Evolutionary conservation across 306 rosid genomes (phyloP), one percentile per base, ranked within the genome.

Genomic region (Carpinus viminea): DNA sequence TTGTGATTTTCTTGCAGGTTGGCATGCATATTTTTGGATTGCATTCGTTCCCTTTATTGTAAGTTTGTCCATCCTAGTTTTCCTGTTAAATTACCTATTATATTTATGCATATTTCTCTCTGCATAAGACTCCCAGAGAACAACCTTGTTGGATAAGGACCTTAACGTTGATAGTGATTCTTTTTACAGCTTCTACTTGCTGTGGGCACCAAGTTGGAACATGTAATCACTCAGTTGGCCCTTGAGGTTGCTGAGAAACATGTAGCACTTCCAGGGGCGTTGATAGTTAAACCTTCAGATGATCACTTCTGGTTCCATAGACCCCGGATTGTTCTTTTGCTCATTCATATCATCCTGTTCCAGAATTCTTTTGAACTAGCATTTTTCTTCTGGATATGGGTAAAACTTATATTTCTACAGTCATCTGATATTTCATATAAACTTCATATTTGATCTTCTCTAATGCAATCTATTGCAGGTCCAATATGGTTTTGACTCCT

Each of bases 341-440:
- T 83, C 3, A 70, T 70, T 70, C 86, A 83, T 52, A 52, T 83
- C 55, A 78, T 83, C 62, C 66, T 78, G 83, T 83, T 83, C 31
- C 86, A 83, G 50, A 83, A 83, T 70, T 78, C 86, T 2, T 83
- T 83, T 62, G 83, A 83, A 68, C 71, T 83, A 12, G 83, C 86
- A 38, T 51, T 83, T 70, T 78, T 83, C 80, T 83, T 83, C 73
- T 83, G 83, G 83, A 78, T 78, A 31, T 83, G 62, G 83, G 86
- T 78, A 68, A 15, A 38, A 41, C 12, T 18, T 7, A 38, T 16
- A 38, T 2, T 13, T 64, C 47, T 15, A 61, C 17, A 28, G 8
- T 41, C 50, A 66, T 66, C 9, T 2, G 12, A 7, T 0, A 41
- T 21, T 66, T 38, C 15, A 66, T 28, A 46, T 38, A 16, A 38